A percentile compares a stretch with the other conserved stretches of the same genome.
Conservation (phyloP, 2,329 filamentous ascomycete species). For the Fusarium secorum region DNA sequence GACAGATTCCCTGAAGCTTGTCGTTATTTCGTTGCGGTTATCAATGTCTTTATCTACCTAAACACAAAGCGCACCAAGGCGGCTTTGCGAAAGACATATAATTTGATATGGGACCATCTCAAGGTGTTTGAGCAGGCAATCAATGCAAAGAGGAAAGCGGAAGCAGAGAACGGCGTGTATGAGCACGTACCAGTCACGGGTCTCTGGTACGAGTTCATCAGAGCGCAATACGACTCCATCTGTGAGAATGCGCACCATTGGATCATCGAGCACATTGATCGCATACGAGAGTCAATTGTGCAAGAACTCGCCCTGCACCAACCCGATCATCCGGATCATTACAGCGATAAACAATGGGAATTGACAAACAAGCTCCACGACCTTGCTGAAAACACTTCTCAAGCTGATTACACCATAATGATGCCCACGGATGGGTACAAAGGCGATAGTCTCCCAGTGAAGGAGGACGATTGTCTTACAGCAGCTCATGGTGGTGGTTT, state of each 20-base stretch:
- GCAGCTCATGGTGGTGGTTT: not conserved
- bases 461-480: slow-evolving; percentile 13
- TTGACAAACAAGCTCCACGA: slow-evolving; percentile 40
- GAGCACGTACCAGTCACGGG: slow-evolving; percentile 25
- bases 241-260: slow-evolving; percentile 35
- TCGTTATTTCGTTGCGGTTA: slow-evolving; percentile 28
- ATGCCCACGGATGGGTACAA: slow-evolving; percentile 43
- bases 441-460: slow-evolving; percentile 20
- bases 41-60: slow-evolving; percentile 42
- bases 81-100: slow-evolving; percentile 39
- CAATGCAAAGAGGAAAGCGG: slow-evolving; percentile 27
- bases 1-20: slow-evolving; percentile 40
- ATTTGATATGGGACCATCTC: slow-evolving; percentile 40
- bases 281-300: slow-evolving; percentile 26
- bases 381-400: slow-evolving; percentile 26
- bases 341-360: slow-evolving; percentile 20
- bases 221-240: slow-evolving; percentile 33
- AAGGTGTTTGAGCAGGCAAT: slow-evolving; percentile 38
- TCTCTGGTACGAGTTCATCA: slow-evolving; percentile 41
- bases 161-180: not conserved
- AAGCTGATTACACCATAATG: slow-evolving; percentile 40
- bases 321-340: not conserved
- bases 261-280: slow-evolving; percentile 37
- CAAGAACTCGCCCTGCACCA: slow-evolving; percentile 5
- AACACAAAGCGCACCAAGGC: slow-evolving; percentile 31